phyloP scores from a whole-genome alignment of 306 rosid species.

The Phaseolus lunatus region DNA sequence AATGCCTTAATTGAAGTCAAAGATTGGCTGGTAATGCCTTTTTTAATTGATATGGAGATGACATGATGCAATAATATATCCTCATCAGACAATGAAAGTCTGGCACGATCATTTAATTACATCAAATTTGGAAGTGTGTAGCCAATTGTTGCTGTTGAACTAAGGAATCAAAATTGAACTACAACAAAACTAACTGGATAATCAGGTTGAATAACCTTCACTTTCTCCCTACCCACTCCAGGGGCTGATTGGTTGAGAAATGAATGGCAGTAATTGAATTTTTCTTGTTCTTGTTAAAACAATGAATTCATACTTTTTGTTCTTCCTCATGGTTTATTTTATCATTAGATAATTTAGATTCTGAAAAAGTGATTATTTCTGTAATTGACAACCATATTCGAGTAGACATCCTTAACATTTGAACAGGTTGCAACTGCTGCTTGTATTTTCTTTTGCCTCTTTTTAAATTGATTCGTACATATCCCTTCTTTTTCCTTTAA shows the following conservation, averaged over 20 bases:
- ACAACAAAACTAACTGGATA: not conserved
- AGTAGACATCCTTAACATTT: not conserved
- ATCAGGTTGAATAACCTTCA: not conserved
- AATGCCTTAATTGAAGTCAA: not conserved
- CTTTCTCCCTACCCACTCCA: not conserved
- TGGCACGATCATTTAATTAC: not conserved
- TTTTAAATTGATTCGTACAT: constrained; percentile 22
- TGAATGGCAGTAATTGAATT: constrained; percentile 3
- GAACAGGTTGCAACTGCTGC: not conserved
- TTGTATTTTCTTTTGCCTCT: not conserved
- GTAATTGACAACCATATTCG: not conserved
- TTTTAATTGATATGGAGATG: constrained; percentile 4
- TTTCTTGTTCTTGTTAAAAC: not conserved
- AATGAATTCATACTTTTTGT: not conserved
- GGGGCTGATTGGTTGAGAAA: not conserved
- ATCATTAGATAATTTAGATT: not conserved
- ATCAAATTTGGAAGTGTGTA: not conserved
- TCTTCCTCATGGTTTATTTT: constrained; percentile 13
- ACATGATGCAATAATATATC: constrained; percentile 18
- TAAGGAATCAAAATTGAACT: constrained; percentile 22
- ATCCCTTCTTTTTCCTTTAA: constrained; percentile 12
- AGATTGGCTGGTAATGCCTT: not conserved
- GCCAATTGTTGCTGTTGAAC: constrained; percentile 13
- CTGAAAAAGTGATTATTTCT: constrained; percentile 10
- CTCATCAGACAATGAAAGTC: constrained; percentile 17